Conservation (phyloP, 345 rosid genomes). For the Eucalyptus polyanthemos region DNA sequence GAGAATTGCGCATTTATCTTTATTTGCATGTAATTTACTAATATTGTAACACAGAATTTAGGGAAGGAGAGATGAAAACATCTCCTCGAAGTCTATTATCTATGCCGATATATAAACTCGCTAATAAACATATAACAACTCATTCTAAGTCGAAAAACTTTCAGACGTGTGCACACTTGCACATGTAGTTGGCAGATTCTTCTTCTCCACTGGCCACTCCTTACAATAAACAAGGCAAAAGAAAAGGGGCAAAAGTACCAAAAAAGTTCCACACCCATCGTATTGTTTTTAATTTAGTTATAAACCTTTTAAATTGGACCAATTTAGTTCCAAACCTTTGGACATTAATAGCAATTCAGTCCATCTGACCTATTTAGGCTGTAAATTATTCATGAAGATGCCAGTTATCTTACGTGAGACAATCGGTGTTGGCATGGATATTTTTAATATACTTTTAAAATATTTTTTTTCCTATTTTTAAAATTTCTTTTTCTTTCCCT, state of each 20-base stretch:
- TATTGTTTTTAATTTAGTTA: no score
- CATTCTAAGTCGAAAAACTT: not conserved
- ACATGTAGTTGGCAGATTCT: not conserved
- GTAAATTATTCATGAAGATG: not conserved
- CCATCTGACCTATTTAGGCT: not conserved
- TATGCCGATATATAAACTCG: not conserved
- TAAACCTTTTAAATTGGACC: no score
- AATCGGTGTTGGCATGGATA: fast-evolving
- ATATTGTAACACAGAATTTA: not conserved
- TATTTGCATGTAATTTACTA: not conserved
- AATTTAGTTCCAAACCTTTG: no score
- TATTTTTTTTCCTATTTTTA: no score
- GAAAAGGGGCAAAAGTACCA: not conserved
- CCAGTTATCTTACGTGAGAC: fast-evolving
- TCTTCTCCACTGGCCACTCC: not conserved
- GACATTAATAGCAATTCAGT: no score
- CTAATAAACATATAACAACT: not conserved
- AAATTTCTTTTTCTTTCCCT: no score
- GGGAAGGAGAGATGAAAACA: not conserved
- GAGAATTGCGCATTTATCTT: not conserved
- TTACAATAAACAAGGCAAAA: not conserved
- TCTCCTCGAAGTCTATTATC: not conserved
- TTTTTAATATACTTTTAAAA: no score
- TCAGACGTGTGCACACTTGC: not conserved
- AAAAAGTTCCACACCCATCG: not conserved